phyloP scores from a whole-genome alignment of 1,284 basidiomycete genomes.

The Meira miltonrushii region DNA sequence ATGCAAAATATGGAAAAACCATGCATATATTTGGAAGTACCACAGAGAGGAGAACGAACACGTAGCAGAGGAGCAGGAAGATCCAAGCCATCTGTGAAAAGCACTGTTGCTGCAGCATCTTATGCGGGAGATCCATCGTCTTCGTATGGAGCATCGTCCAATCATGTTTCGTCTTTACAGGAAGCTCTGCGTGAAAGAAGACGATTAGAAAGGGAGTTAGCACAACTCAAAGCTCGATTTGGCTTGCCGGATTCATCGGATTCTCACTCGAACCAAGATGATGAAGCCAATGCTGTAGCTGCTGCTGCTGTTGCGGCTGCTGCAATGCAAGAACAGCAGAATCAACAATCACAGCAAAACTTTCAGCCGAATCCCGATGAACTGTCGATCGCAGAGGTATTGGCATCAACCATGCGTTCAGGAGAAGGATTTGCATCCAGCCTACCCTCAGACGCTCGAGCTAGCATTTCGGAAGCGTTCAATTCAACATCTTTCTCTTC shows the following conservation, averaged over 20 bases:
- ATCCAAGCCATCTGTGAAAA: slow-evolving; percentile 4
- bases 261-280: too few relatives aligned
- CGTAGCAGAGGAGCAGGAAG: slow-evolving; percentile 16
- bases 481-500: too few relatives aligned
- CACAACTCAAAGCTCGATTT: background rate
- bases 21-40: slow-evolving; percentile 7
- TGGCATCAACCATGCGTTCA: slow-evolving; percentile 41
- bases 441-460: too few relatives aligned
- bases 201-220: background rate
- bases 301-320: background rate
- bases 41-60: slow-evolving; percentile 9
- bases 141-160: too few relatives aligned
- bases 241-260: too few relatives aligned
- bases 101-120: background rate
- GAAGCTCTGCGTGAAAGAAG: background rate
- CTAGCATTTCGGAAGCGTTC: too few relatives aligned
- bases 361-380: slow-evolving; percentile 22
- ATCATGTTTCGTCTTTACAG: background rate
- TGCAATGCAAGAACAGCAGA: background rate
- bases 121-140: too few relatives aligned
- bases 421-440: slow-evolving; percentile 21
- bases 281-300: background rate
- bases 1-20: slow-evolving; percentile 17
- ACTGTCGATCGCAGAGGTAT: slow-evolving; percentile 39
- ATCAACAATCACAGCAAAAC: background rate